A percentile compares a stretch with the other conserved stretches of the same genome.
Evolutionary conservation across 129 eudicot genomes (phyloP).

Genomic region (Sambucus nigra): DNA sequence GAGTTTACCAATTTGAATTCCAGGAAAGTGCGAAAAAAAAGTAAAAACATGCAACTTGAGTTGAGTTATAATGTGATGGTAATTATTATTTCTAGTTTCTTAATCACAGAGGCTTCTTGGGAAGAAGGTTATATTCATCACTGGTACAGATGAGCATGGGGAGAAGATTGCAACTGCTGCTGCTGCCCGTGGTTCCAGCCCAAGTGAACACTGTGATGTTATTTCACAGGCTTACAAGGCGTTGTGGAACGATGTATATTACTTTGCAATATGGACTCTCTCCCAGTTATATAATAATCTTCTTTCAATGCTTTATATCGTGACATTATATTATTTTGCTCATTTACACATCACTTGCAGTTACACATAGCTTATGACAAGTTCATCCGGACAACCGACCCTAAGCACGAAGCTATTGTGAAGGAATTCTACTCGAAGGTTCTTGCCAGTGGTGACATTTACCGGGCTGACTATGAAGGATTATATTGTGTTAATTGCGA

Average conservation of each 20-base stretch:
- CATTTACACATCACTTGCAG: constrained; percentile 28
- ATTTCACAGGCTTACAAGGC: constrained; percentile 75
- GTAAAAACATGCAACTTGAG: not conserved
- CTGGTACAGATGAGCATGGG: constrained; percentile 98
- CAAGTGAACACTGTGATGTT: constrained; percentile 68
- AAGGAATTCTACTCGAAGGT: constrained; percentile 80
- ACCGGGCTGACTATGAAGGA: constrained; percentile 93
- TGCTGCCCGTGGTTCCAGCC: constrained; percentile 65
- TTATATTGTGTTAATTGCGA: constrained; percentile 96
- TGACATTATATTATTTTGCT: constrained; percentile 7
- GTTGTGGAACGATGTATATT: constrained; percentile 76
- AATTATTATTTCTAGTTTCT: constrained; percentile 4
- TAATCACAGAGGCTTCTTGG: constrained; percentile 67
- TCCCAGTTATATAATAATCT: not conserved
- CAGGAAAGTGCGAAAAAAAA: not conserved
- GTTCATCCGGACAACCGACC: constrained; percentile 86
- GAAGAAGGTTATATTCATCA: constrained; percentile 80
- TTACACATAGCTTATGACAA: constrained; percentile 83
- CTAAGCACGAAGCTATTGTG: constrained; percentile 82
- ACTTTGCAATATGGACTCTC: not conserved
- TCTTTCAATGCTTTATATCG: constrained; percentile 7
- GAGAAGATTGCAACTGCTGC: constrained; percentile 98
- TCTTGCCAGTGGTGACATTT: constrained; percentile 90
- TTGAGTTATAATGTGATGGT: not conserved
- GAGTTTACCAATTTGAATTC: not conserved